phyloP scores from a whole-genome alignment of 257 asterid genomes.

The Orobanche coerulescens region DNA sequence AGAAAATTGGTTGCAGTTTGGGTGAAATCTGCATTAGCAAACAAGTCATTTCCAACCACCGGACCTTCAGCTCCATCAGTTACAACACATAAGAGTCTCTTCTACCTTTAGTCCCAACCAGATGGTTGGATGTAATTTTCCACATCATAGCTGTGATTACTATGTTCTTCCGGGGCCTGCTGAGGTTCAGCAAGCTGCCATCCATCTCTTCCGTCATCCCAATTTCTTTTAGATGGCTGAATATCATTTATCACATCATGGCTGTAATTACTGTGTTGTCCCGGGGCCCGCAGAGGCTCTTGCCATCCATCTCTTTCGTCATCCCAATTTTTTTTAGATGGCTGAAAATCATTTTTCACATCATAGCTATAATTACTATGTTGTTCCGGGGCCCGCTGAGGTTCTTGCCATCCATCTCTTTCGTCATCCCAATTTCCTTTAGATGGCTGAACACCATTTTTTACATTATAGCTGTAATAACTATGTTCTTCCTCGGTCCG shows the following conservation, averaged over 20 bases:
- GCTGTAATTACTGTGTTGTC: background rate
- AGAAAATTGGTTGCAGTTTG: background rate
- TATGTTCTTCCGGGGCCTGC: constrained; percentile 10
- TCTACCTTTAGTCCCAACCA: no score
- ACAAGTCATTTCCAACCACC: background rate
- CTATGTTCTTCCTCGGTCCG: constrained; percentile 8
- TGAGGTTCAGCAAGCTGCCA: constrained; percentile 24
- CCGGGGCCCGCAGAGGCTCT: constrained; percentile 17
- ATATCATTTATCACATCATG: background rate
- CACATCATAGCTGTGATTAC: background rate
- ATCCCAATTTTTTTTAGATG: background rate
- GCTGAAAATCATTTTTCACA: background rate
- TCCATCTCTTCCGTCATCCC: background rate
- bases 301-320: background rate
- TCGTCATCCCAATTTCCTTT: background rate
- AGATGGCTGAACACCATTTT: background rate
- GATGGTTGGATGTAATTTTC: constrained; percentile 5
- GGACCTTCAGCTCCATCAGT: no score
- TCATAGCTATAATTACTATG: background rate
- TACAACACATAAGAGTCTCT: no score
- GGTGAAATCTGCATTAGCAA: background rate
- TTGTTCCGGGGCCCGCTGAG: constrained; percentile 14
- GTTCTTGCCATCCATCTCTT: background rate
- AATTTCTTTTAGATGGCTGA: background rate
- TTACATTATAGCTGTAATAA: background rate